Evolutionary conservation across 768 basidiomycete species (phyloP).

Genomic region (Hericium rajendrae): DNA sequence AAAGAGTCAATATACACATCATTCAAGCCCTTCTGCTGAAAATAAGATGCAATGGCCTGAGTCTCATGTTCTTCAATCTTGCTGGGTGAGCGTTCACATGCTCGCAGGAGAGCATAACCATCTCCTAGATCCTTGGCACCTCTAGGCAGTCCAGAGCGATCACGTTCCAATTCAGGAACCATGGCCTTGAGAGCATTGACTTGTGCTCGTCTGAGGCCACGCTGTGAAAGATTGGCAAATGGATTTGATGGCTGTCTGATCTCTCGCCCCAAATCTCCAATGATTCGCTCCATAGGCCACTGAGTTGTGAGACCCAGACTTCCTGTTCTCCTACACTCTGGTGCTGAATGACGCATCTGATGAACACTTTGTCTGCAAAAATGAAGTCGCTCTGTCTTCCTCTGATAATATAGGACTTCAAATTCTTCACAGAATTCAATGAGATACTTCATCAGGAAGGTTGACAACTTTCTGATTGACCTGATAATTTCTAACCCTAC

Average conservation of each 20-base stretch:
- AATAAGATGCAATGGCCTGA: neutral
- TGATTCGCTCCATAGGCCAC: slow-evolving; percentile 25
- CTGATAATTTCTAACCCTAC: too few species aligned
- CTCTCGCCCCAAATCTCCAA: slow-evolving; percentile 17
- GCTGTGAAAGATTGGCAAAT: slow-evolving; percentile 19
- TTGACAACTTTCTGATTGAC: too few species aligned
- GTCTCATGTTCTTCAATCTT: neutral
- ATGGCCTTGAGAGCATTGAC: slow-evolving; percentile 18
- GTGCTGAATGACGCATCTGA: slow-evolving; percentile 19
- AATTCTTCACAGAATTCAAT: slow-evolving; percentile 22
- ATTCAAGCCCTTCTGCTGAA: neutral
- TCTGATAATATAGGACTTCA: slow-evolving; percentile 27
- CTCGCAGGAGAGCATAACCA: slow-evolving; percentile 14
- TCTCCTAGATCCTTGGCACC: slow-evolving; percentile 14
- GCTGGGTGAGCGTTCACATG: neutral
- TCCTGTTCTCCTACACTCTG: slow-evolving; percentile 18
- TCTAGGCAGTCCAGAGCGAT: neutral
- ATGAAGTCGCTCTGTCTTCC: slow-evolving; percentile 19
- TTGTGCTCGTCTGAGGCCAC: slow-evolving; percentile 11
- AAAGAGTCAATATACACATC: neutral
- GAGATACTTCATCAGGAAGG: too few species aligned
- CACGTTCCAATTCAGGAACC: slow-evolving; percentile 11
- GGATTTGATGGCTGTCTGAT: slow-evolving; percentile 20
- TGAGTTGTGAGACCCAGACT: slow-evolving; percentile 15
- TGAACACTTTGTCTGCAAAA: slow-evolving; percentile 29